Evolutionary conservation across 768 basidiomycete genomes (phyloP), one percentile per base, ranked within the genome.

Genomic region (Sarcodon sp.): DNA sequence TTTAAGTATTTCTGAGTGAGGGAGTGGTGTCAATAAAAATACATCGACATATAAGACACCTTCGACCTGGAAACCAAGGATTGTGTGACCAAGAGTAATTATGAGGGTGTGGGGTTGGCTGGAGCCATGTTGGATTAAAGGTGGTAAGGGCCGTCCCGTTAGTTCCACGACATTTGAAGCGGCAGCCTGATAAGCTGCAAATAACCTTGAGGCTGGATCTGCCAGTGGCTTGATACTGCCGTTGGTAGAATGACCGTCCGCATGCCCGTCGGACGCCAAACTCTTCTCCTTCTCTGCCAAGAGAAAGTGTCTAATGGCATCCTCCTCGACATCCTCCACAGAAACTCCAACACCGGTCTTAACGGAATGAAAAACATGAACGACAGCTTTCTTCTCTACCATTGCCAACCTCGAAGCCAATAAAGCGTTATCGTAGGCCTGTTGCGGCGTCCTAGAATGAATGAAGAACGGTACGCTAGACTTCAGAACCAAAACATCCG

Each of bases 371-470:
- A 91, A 96, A 11, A 75, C 80, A 60, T 97, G 94, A 21, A 96
- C 69, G n/a, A 94, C 87, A 5, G 83, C 80, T 55, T 77, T 83
- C 48, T 70, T 69, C 56, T 85, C 78, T 6, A 72, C 62, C 35
- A 73, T 72, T 0, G 94, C 88, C 45, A 97, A 66, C 38, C 82
- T 77, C 45, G 87, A 80, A 11, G 90, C 89, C 13, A 98, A 74
- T 34, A 97, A 67, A 18, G 90, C 86, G 62, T 97, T 83, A 59
- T 93, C 88, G 56, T 94, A 86, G 3, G 91, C 88, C 58, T 91
- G 76, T 60, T 90, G 85, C 3, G 78, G 61, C 1, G 75, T 78
- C 34, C 76, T 72, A 6, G 90, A 93, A 57, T 93, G 71, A 45
- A 98, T 56, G 59, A 91, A 82, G 65, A 81, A 87, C 31, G 87